Base-by-base conservation (phyloP, 1,284 basidiomycete species). In the Naganishia sp. region DNA sequence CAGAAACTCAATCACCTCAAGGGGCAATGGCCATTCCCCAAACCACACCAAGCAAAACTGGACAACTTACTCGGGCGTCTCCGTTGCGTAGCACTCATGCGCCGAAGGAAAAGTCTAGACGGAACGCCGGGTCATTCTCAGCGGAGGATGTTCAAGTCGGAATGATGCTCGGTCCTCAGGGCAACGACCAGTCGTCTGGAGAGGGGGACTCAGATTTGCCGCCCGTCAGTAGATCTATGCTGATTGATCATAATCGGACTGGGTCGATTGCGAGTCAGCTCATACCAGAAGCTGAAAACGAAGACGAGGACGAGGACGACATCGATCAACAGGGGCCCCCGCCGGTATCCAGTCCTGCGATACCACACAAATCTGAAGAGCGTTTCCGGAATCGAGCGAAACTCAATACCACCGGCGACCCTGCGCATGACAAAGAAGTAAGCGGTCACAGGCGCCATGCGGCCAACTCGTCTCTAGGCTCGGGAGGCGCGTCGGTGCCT, bases 61-160 rank as follows among this genome's bases (percentile, higher is more conserved):
- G 55, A 64, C 17, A 67, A 21, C 60, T 66, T n/a, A 46, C 46
- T 64, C 57, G 58, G 41, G 63, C 32, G 63, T 71, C 60, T 66
- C 66, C 68, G 1, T 17, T 56, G 3, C 52, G 68, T 15, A 70
- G 23, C 54, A 71, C 21, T 21, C 69, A 73, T 63, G 76, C 31
- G 71, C 75, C n/a, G 75, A 79, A 66, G 71, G 74, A 52, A 79
- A 72, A 84, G 84, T 68, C 85, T 1, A 72, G 92, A n/a, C 84
- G 93, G 25, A 90, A 95, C 76, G 93, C 90, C 1, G 93, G 93
- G 6, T 95, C 92, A 0, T 96, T 95, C 81, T 94, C 91, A 70
- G 88, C 85, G 42, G 90, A 92, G 74, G 93, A 96, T 75, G 89
- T 96, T 1, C 88, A 94, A 76, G 86, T 91, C 64, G 93, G 93